Evolutionary conservation across 2,329 filamentous ascomycete genomes (phyloP).

Genomic region (Scedosporium aurantiacum): DNA sequence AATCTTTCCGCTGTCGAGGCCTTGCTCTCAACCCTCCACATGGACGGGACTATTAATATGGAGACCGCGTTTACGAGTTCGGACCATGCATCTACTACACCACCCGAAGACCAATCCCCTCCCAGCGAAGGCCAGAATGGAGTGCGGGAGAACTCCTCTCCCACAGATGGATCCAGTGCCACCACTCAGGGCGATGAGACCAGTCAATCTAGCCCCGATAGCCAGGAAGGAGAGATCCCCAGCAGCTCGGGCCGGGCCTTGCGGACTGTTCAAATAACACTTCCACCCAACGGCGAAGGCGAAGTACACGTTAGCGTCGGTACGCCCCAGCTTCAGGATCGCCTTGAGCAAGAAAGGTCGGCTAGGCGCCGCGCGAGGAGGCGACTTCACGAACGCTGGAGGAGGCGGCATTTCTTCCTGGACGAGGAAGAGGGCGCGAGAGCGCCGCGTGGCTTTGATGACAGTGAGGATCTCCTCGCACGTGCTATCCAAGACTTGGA

Average conservation of each 20-base stretch:
- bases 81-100: not conserved
- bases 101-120: constrained; percentile 1
- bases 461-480: constrained; percentile 45
- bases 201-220: not conserved
- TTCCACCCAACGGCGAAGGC: constrained; percentile 1
- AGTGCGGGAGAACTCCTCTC: not conserved
- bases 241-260: not conserved
- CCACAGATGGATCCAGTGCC: not conserved
- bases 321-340: not conserved
- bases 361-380: constrained; percentile 25
- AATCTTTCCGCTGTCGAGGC: constrained; percentile 7
- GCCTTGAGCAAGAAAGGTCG: constrained; percentile 4
- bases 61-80: not conserved
- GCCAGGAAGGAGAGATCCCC: not conserved
- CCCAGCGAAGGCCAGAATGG: not conserved
- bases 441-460: constrained; percentile 53
- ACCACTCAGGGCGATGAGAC: not conserved
- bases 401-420: constrained; percentile 66
- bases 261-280: constrained; percentile 3
- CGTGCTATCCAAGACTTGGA: constrained; percentile 12
- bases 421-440: constrained; percentile 71
- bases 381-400: constrained; percentile 61
- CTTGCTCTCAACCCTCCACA: not conserved
- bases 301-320: constrained; percentile 6
- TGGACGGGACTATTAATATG: not conserved